Percentiles rank a stretch among this genome's conserved stretches.
Conservation (phyloP, 352 stramenopile species). For the Globisporangium echinulatum region DNA sequence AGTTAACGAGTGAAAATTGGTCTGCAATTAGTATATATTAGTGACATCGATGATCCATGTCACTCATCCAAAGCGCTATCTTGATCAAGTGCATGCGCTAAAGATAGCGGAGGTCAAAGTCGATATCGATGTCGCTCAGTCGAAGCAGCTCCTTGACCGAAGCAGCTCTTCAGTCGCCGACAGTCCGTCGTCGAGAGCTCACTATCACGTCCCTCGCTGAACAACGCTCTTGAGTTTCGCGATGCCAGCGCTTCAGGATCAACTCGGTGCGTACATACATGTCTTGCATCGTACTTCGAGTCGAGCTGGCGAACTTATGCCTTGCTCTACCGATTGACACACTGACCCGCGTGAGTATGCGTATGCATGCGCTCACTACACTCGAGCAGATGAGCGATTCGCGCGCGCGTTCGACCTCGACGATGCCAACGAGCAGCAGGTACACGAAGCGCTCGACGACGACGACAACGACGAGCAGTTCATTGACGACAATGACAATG, state of each 20-base stretch:
- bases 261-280: constrained; percentile 22
- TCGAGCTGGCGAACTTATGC: no score
- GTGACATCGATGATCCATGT: no score
- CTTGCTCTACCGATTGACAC: background rate
- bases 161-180: background rate
- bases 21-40: no score
- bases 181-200: no score
- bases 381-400: constrained; percentile 34
- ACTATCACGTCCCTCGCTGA: background rate
- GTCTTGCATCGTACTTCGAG: background rate
- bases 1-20: no score
- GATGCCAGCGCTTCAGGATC: constrained; percentile 38
- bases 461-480: constrained; percentile 13
- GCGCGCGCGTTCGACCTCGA: constrained; percentile 28
- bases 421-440: constrained; percentile 12
- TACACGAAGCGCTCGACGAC: constrained; percentile 14
- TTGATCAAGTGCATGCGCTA: no score
- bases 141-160: background rate
- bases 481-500: constrained; percentile 4
- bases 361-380: background rate
- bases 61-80: no score
- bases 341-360: background rate
- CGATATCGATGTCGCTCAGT: no score
- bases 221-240: background rate
- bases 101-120: no score